Evolutionary conservation across 1,284 basidiomycete genomes (phyloP).

Genomic region (Tylopilus sp.): DNA sequence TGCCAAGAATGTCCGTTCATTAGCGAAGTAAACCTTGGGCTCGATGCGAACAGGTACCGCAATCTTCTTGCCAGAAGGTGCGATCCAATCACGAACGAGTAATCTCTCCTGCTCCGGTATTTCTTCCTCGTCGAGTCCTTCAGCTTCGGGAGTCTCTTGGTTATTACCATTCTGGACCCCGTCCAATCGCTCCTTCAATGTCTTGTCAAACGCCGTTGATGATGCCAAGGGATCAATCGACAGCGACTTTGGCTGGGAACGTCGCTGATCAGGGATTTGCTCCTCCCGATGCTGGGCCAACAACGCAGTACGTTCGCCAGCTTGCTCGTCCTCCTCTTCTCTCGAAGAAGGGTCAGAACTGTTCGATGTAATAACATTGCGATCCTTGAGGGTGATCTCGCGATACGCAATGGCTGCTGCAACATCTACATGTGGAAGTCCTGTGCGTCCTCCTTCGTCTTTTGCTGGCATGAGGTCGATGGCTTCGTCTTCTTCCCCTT

Average conservation of each 20-base stretch:
- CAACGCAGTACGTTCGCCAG: slow-evolving; percentile 43
- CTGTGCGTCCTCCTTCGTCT: slow-evolving; percentile 78
- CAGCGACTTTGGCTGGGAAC: slow-evolving; percentile 43
- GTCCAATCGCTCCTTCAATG: slow-evolving; percentile 60
- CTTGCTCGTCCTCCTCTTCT: slow-evolving; percentile 35
- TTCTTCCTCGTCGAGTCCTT: slow-evolving; percentile 40
- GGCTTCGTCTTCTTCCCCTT: slow-evolving; percentile 85
- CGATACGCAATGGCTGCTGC: slow-evolving; percentile 81
- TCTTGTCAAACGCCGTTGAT: slow-evolving; percentile 77
- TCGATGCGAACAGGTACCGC: slow-evolving; percentile 92
- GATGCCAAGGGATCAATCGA: slow-evolving; percentile 85
- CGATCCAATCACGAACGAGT: slow-evolving; percentile 72
- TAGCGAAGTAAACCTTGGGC: slow-evolving; percentile 97
- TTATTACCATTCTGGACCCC: slow-evolving; percentile 34
- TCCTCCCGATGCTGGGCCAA: slow-evolving; percentile 29
- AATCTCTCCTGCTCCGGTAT: slow-evolving; percentile 49
- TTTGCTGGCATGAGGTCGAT: slow-evolving; percentile 63
- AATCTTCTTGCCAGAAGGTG: slow-evolving; percentile 86
- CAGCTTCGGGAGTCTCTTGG: slow-evolving; percentile 38
- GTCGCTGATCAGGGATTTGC: slow-evolving; percentile 19
- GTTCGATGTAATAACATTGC: slow-evolving; percentile 20
- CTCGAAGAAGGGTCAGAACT: slow-evolving; percentile 3
- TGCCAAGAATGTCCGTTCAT: slow-evolving; percentile 88
- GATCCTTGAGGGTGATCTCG: slow-evolving; percentile 70
- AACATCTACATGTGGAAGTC: slow-evolving; percentile 66